Conservation (phyloP, 768 basidiomycete genomes). For the Crepidotus variabilis region DNA sequence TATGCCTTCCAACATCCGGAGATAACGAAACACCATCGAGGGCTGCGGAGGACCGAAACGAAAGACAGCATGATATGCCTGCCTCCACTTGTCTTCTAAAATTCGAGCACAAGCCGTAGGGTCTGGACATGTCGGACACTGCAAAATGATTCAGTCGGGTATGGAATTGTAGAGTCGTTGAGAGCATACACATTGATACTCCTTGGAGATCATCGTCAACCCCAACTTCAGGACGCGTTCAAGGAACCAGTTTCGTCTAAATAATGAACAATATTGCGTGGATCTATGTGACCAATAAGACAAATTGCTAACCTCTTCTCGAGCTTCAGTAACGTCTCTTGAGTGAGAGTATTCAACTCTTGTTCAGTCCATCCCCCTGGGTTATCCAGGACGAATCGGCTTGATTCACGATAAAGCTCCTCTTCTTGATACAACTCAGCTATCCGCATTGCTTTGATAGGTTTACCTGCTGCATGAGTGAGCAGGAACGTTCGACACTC, state of each 20-base stretch:
- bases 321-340: conserved; percentile 82
- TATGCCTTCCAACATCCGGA: conserved; percentile 86
- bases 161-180: neutral
- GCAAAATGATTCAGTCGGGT: neutral
- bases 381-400: conserved; percentile 89
- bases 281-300: neutral
- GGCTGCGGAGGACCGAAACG: conserved; percentile 89
- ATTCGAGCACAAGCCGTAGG: conserved; percentile 71
- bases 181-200: conserved; percentile 83
- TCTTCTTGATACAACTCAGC: conserved; percentile 90
- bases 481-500: conserved; percentile 86
- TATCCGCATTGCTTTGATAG: conserved; percentile 90
- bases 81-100: conserved; percentile 91
- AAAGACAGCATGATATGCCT: conserved; percentile 83
- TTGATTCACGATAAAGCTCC: conserved; percentile 85
- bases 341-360: conserved; percentile 76
- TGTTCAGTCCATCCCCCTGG: conserved; percentile 82
- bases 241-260: conserved; percentile 89
- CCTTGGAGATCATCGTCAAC: conserved; percentile 81
- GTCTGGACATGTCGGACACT: conserved; percentile 84
- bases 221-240: conserved; percentile 93
- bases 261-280: neutral
- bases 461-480: conserved; percentile 88
- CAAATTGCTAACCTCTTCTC: conserved; percentile 68
- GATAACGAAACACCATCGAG: conserved; percentile 89